A percentile compares a stretch with the other conserved stretches of the same genome.
These are phyloP conservation scores for Salix udensis DNA, from an alignment of 345 rosid species.

Conservation along the genomic window DNA sequence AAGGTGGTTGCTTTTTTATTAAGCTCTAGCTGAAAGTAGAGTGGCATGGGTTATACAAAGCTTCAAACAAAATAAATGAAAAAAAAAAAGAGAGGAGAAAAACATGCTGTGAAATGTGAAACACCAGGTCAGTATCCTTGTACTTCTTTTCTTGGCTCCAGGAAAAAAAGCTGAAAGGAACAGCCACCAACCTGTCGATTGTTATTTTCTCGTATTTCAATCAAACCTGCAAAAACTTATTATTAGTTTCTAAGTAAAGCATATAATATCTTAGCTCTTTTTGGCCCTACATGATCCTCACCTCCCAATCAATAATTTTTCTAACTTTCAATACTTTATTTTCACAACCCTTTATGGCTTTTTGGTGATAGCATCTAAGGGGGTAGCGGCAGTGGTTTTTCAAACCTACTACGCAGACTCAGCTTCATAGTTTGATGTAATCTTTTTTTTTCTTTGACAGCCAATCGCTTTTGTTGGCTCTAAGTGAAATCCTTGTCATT, in stretches of 20 bases:
- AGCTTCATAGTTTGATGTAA: constrained; percentile 3
- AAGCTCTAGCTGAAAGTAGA: background rate
- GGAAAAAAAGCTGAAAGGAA: constrained; percentile 29
- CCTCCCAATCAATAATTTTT: constrained; percentile 7
- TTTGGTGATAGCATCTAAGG: constrained; percentile 13
- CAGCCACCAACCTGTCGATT: constrained; percentile 35
- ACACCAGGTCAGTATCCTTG: constrained; percentile 28
- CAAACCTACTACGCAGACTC: background rate
- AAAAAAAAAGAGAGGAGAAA: constrained; percentile 12
- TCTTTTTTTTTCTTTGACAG: background rate
- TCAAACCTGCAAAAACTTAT: constrained; percentile 31
- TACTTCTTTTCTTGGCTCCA: constrained; percentile 7
- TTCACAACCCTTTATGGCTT: constrained; percentile 14
- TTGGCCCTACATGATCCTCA: constrained; percentile 7
- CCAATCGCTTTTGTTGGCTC: constrained; percentile 19
- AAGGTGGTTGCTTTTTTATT: no score
- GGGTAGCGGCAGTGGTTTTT: constrained; percentile 12
- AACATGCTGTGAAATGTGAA: constrained; percentile 48
- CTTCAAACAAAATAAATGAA: background rate
- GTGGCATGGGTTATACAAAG: constrained; percentile 6
- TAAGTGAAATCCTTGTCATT: constrained; percentile 45
- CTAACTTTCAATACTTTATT: constrained; percentile 24
- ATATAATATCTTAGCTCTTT: constrained; percentile 4
- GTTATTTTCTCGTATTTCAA: constrained; percentile 6
- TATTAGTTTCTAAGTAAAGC: constrained; percentile 13